phyloP scores from a whole-genome alignment of 225 moss, liverwort and hornwort species.

The Antitrichia curtipendula region DNA sequence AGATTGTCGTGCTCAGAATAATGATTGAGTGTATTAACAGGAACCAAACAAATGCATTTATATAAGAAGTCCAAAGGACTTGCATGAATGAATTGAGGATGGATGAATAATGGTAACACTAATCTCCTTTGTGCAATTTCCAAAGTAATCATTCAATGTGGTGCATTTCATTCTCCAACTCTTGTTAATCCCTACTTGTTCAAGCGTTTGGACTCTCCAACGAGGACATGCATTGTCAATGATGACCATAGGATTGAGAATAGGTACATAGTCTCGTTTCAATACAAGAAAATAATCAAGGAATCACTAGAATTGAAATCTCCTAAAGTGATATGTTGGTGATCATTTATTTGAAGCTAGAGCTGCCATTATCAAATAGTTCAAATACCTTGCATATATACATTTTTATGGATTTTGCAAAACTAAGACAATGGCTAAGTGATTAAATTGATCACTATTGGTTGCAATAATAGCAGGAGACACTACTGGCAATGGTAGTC shows the following conservation, averaged over 20 bases:
- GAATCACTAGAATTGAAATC: background rate
- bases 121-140: background rate
- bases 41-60: too few species aligned
- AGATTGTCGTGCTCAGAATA: too few species aligned
- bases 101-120: too few species aligned
- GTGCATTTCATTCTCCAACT: background rate
- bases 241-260: background rate
- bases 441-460: background rate
- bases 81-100: too few species aligned
- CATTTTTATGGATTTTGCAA: background rate
- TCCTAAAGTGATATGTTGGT: background rate
- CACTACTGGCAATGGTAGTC: background rate
- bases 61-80: too few species aligned
- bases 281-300: background rate
- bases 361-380: background rate
- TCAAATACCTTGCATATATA: background rate
- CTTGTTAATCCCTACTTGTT: background rate
- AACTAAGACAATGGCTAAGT: background rate
- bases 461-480: background rate
- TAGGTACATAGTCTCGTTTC: background rate
- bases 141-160: background rate
- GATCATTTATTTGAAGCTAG: background rate
- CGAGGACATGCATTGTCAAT: background rate
- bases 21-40: too few species aligned
- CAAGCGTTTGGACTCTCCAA: background rate